Percentiles rank a stretch among this genome's conserved stretches.
Evolutionary conservation across 73 alveolate genomes (phyloP).

Genomic region (Paramecium pentaurelia): DNA sequence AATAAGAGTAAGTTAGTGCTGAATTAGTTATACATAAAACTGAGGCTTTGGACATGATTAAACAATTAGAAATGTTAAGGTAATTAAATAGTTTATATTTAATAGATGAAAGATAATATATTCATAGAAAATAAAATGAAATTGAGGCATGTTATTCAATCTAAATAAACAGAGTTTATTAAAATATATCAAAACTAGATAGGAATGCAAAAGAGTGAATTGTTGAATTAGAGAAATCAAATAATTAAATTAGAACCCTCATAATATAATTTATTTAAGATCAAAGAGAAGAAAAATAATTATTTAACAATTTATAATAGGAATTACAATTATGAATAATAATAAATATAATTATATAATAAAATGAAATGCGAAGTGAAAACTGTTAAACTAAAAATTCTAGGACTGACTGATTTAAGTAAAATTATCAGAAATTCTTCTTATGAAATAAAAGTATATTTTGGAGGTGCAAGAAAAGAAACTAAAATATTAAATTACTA

Average conservation of each 20-base stretch:
- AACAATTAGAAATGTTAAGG: slow-evolving; percentile 61
- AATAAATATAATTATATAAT: neutral
- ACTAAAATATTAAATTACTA: neutral
- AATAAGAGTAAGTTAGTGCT: slow-evolving; percentile 71
- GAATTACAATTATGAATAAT: neutral
- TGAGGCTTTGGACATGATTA: slow-evolving; percentile 69
- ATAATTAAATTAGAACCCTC: slow-evolving; percentile 55
- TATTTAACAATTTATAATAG: neutral
- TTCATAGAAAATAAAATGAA: slow-evolving; percentile 67
- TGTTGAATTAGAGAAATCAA: slow-evolving; percentile 43
- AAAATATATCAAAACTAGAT: slow-evolving; percentile 51
- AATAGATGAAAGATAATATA: slow-evolving; percentile 79
- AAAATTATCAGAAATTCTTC: neutral
- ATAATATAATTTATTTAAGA: neutral
- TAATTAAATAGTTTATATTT: slow-evolving; percentile 61
- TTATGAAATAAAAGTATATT: neutral
- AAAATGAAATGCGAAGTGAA: neutral
- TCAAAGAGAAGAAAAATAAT: neutral
- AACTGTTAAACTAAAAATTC: neutral
- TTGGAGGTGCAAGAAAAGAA: slow-evolving; percentile 4
- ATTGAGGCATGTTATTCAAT: slow-evolving; percentile 33
- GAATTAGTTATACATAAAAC: slow-evolving; percentile 61
- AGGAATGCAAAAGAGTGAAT: slow-evolving; percentile 52
- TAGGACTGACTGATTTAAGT: neutral
- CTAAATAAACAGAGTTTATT: slow-evolving; percentile 16